Evolutionary conservation across 2,329 filamentous ascomycete genomes (phyloP).

Genomic region (Ilyonectria robusta): DNA sequence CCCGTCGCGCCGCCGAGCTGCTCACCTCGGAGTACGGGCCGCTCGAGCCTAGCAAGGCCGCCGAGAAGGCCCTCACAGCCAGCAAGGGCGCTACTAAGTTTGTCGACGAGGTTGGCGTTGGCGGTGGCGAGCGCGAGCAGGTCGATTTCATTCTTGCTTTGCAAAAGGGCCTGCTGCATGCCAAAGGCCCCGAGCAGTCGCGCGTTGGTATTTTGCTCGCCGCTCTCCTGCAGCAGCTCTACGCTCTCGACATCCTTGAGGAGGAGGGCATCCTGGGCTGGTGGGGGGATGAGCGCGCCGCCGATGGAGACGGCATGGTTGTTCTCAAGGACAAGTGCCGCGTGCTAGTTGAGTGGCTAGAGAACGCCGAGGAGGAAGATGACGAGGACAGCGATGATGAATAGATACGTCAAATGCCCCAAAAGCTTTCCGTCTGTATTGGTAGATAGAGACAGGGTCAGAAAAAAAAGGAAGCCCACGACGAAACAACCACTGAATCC

Average conservation of each 20-base stretch:
- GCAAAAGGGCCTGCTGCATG: constrained; percentile 82
- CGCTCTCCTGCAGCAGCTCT: constrained; percentile 86
- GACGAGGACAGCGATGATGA: constrained; percentile 68
- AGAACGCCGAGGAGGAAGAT: constrained; percentile 81
- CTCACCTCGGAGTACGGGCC: constrained; percentile 63
- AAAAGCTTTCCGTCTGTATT: constrained; percentile 11
- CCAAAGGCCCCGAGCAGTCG: constrained; percentile 68
- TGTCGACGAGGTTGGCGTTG: constrained; percentile 72
- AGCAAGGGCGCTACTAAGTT: constrained; percentile 69
- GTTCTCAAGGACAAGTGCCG: constrained; percentile 80
- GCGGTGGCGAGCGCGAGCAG: constrained; percentile 81
- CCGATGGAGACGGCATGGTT: constrained; percentile 76
- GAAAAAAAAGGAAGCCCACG: constrained; percentile 9
- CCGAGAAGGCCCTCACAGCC: constrained; percentile 71
- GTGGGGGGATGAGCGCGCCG: constrained; percentile 84
- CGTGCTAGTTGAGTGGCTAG: constrained; percentile 87
- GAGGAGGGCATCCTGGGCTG: constrained; percentile 90
- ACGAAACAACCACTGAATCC: neutral
- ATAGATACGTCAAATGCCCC: constrained; percentile 30
- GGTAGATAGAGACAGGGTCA: constrained; percentile 13
- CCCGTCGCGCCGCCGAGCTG: constrained; percentile 83
- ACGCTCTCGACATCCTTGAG: constrained; percentile 86
- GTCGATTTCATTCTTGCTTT: constrained; percentile 86
- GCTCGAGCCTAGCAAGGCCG: constrained; percentile 75
- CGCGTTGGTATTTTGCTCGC: constrained; percentile 77